Conservation (phyloP, 495 filamentous ascomycete species). For the Umbilicaria muhlenbergii region DNA sequence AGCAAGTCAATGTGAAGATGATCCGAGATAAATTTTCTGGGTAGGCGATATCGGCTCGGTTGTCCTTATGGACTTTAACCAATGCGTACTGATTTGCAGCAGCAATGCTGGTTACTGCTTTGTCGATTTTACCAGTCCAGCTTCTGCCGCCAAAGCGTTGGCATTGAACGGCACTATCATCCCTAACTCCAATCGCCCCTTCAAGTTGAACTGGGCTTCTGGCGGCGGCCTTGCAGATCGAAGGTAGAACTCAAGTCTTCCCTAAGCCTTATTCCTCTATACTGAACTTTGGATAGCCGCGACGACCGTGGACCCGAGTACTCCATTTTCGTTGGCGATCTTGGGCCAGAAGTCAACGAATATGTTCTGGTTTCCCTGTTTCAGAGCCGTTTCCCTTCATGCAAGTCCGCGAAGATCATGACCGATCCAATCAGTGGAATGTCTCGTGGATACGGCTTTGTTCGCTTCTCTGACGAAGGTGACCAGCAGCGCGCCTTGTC, state of each 20-base stretch:
- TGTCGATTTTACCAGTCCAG: constrained; percentile 75
- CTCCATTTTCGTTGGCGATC: constrained; percentile 94
- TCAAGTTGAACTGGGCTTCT: constrained; percentile 99
- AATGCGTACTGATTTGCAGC: constrained; percentile 27
- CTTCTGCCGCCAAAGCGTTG: constrained; percentile 81
- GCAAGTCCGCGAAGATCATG: constrained; percentile 99
- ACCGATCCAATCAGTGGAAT: constrained; percentile 95
- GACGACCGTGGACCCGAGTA: constrained; percentile 94
- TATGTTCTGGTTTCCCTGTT: constrained; percentile 95
- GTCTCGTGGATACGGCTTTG: constrained; percentile 96
- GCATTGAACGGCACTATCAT: constrained; percentile 78
- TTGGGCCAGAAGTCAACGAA: constrained; percentile 97
- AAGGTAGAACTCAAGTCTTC: constrained; percentile 36
- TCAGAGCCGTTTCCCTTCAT: constrained; percentile 86
- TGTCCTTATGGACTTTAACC: constrained; percentile 10
- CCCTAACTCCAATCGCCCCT: constrained; percentile 84
- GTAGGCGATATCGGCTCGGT: constrained; percentile 37
- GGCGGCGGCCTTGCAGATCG: constrained; percentile 91
- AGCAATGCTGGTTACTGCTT: constrained; percentile 99
- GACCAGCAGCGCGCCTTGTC: constrained; percentile 90
- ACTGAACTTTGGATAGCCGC: constrained; percentile 31
- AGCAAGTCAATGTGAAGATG: constrained; percentile 97
- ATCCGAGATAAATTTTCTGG: constrained; percentile 99
- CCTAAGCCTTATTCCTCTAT: background rate
- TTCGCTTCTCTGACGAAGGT: constrained; percentile 84